These are phyloP conservation scores for Phoenix dactylifera DNA, from an alignment of 176 grass and related monocot genomes.

Conservation along the genomic window DNA sequence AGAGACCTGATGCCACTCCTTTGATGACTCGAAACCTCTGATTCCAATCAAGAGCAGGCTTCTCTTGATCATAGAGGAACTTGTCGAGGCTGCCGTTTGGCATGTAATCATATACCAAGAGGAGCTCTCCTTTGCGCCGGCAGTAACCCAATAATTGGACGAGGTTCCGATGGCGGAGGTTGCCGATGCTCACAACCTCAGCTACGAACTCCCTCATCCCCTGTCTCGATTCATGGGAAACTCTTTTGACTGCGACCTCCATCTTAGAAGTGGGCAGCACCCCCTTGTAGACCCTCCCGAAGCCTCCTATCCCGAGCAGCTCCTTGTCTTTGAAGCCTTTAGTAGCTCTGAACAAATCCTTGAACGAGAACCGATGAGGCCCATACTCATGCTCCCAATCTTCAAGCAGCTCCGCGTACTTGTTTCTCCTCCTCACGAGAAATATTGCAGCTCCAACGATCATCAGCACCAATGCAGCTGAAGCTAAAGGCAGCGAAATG, in stretches of 20 bases:
- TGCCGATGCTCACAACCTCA: constrained; percentile 9
- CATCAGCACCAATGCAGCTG: background rate
- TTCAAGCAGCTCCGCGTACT: constrained; percentile 7
- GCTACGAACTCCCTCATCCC: constrained; percentile 21
- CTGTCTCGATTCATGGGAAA: constrained; percentile 15
- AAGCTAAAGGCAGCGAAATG: background rate
- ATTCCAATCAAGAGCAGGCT: background rate
- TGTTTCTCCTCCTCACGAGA: background rate
- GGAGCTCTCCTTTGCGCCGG: constrained; percentile 11
- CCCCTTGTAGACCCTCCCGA: constrained; percentile 14
- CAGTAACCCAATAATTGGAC: constrained; percentile 15
- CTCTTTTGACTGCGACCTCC: constrained; percentile 12
- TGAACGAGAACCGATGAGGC: constrained; percentile 2
- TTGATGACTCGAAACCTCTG: constrained; percentile 10
- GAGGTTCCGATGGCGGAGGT: constrained; percentile 10
- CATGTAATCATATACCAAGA: constrained; percentile 12
- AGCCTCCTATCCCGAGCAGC: constrained; percentile 7
- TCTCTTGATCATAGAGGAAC: constrained; percentile 1
- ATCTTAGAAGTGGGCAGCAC: background rate
- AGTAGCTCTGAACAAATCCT: constrained; percentile 5
- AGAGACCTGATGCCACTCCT: constrained; percentile 31
- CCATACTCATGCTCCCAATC: constrained; percentile 15
- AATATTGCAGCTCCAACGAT: background rate
- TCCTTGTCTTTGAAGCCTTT: constrained; percentile 1
- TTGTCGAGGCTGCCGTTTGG: constrained; percentile 20